phyloP scores from a whole-genome alignment of 2,329 filamentous ascomycete species.

The Conoideocrella luteorostrata region DNA sequence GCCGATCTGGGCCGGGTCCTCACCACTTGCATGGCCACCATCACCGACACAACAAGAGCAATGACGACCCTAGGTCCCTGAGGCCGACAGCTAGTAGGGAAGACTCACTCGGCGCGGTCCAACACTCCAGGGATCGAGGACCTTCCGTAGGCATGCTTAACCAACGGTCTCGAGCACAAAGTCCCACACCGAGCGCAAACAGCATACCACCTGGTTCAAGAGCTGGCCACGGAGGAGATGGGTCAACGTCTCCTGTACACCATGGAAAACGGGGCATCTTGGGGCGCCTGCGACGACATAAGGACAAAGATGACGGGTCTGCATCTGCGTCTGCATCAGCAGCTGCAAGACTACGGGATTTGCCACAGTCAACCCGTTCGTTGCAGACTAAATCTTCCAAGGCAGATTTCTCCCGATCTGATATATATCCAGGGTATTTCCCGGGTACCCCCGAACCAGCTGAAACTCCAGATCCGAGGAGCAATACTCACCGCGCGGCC shows the following conservation, averaged over 20 bases:
- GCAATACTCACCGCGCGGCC: slow-evolving; percentile 29
- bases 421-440: slow-evolving; percentile 27
- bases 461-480: slow-evolving; percentile 24
- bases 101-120: slow-evolving; percentile 45
- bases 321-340: too few relatives aligned
- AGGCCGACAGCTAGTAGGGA: slow-evolving; percentile 72
- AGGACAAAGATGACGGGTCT: slow-evolving; percentile 47
- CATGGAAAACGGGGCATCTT: slow-evolving; percentile 47
- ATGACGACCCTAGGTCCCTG: slow-evolving; percentile 58
- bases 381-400: slow-evolving; percentile 45
- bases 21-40: slow-evolving; percentile 60
- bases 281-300: slow-evolving; percentile 44
- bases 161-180: slow-evolving; percentile 59
- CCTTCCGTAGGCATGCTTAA: slow-evolving; percentile 39
- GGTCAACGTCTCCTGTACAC: slow-evolving; percentile 52
- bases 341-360: slow-evolving; percentile 39
- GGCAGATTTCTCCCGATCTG: slow-evolving; percentile 36
- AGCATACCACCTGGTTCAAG: slow-evolving; percentile 49
- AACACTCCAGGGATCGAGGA: slow-evolving; percentile 45
- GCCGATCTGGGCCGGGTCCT: slow-evolving; percentile 52
- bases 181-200: slow-evolving; percentile 71
- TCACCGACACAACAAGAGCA: slow-evolving; percentile 64
- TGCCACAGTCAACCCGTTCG: slow-evolving; percentile 48
- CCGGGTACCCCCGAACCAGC: slow-evolving; percentile 21
- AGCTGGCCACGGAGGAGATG: slow-evolving; percentile 38